A percentile compares a stretch with the other conserved stretches of the same genome.
Evolutionary conservation across 2,329 filamentous ascomycete species (phyloP).

Genomic region (Ambrosiella beaveri): DNA sequence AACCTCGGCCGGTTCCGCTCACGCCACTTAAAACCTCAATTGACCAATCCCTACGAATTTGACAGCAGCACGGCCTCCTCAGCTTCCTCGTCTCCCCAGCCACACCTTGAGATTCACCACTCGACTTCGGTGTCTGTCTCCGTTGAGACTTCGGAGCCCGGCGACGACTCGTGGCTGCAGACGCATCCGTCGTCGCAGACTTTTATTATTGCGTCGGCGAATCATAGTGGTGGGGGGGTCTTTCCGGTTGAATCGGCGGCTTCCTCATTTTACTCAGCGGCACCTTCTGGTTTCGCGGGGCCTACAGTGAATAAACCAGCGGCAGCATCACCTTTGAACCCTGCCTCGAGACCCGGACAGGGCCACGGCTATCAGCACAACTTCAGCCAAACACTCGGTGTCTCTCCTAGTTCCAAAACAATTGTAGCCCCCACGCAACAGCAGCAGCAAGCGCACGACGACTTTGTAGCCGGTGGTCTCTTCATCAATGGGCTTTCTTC

Average conservation of each 20-base stretch:
- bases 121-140: constrained; percentile 8
- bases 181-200: not conserved
- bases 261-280: not conserved
- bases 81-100: not conserved
- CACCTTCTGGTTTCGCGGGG: not conserved
- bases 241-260: not conserved
- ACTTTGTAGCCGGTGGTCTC: not conserved
- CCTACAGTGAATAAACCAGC: not conserved
- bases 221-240: not conserved
- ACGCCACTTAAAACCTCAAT: constrained; percentile 1
- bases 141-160: not conserved
- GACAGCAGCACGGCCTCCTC: not conserved
- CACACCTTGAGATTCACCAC: constrained; percentile 10
- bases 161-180: not conserved
- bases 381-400: constrained; percentile 1
- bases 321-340: no score
- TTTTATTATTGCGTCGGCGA: not conserved
- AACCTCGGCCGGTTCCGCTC: constrained; percentile 7
- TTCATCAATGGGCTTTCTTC: constrained; percentile 11
- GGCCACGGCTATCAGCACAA: not conserved
- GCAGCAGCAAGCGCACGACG: not conserved
- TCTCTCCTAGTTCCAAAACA: not conserved
- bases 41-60: not conserved
- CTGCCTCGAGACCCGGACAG: not conserved
- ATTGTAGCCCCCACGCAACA: not conserved